Evolutionary conservation across 768 basidiomycete species (phyloP), one percentile per base, ranked within the genome.

Genomic region (Candolleomyces aberdarensis): DNA sequence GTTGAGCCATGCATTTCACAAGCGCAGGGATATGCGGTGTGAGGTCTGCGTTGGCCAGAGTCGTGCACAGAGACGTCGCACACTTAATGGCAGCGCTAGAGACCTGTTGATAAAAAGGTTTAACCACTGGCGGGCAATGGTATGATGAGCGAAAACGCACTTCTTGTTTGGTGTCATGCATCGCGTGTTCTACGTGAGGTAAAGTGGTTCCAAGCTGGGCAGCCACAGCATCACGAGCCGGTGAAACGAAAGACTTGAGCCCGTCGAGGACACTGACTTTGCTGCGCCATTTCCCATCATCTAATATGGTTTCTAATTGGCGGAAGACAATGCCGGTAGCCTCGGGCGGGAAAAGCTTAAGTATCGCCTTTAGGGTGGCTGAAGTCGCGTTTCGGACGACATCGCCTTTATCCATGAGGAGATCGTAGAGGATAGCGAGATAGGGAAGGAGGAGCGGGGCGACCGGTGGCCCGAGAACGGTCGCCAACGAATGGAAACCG

Each of bases 131-230:
- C 44, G 44, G 6, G n/a, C 44, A n/a, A 43, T 39, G 10, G 43
- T 8, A 46, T 43, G 48, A 43, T 13, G 36, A 40, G 51, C 17
- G 22, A 56, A 20, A 40, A 71, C 81, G 66, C 48, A 94, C 95
- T 84, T 98, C 96, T 67, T 84, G 75, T 74, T 98, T 98, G 61
- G 96, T 98, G 75, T 98, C 96, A 68, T 96, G 93, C 95, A 98
- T 95, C 5, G 94, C 88, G 40, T 77, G 78, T 71, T 96, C 94
- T 13, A 98, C 87, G 67, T 86, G 88, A 19, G 96, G 96, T 51
- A 98, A 83, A 49, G 92, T 85, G 10, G 78, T 76, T 15, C 86
- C 95, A 41, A 98, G 78, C 69, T 96, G 88, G 36, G 85, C 82
- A n/a, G 93, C 94, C 54, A 97, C 90, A 47, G 82, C 80, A 57